Evolutionary conservation across 768 basidiomycete species (phyloP), one percentile per base, ranked within the genome.

Genomic region (Roridomyces roridus): DNA sequence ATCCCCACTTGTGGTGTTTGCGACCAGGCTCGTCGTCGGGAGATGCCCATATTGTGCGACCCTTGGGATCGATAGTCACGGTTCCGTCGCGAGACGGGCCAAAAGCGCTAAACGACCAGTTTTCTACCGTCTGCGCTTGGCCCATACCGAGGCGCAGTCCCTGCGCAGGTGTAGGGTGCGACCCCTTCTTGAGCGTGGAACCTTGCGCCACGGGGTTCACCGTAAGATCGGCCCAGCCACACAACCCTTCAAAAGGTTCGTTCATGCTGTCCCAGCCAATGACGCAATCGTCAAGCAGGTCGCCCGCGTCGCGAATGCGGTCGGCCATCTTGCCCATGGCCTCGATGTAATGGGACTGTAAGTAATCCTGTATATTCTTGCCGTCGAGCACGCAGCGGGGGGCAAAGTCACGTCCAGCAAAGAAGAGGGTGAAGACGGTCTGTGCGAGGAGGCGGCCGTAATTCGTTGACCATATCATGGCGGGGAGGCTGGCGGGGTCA

Each of bases 221-320:
- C 46, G 78, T 80, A 25, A 99, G 77, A 68, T 96, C 86, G 0
- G 80, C 76, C 72, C 89, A 89, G 2, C 79, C 80, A 28, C 73
- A 80, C 36, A 92, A 79, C 0, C 97, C 97, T 63, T 96, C 92
- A 34, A 86, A 86, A 0, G 97, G 96, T 71, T 99, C 97, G 70
- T 99, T 98, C 72, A 98, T 75, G 64, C 87, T 89, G 69, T 99
- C 97, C 97, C 96, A 98, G 0, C 97, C 97, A 44, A 98, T 88
- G 11, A 99, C 83, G 62, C 94, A 95, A 36, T 86, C 85, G 26
- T 98, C 95, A 20, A 92, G 69, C 34, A 98, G 71, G 29, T 84
- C 88, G 0, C 89, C 90, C 0, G 86, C 87, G n/a, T 85, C 86
- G 6, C 79, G 75, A 47, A 97, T 87, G 31, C 83, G 80, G 69